phyloP scores from a whole-genome alignment of 257 asterid species.

The Plantago ovata region DNA sequence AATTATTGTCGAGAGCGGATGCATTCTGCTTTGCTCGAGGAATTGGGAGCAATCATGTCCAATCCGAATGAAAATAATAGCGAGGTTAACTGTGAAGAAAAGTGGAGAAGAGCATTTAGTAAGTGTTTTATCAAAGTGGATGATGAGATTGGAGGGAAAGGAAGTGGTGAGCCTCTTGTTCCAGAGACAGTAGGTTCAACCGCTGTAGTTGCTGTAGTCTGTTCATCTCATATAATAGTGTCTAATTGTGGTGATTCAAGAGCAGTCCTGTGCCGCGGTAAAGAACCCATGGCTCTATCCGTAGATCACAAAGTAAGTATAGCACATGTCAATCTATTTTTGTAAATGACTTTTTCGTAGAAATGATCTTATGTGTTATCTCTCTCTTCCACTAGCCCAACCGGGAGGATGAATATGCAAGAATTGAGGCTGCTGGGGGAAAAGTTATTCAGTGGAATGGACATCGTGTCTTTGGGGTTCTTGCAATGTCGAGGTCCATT shows the following conservation, averaged over 20 bases:
- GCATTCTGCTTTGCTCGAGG: slow-evolving; percentile 66
- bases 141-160: slow-evolving; percentile 66
- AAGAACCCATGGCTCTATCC: slow-evolving; percentile 69
- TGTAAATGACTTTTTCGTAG: neutral
- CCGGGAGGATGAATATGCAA: slow-evolving; percentile 85
- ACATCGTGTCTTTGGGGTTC: slow-evolving; percentile 94
- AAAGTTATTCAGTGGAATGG: slow-evolving; percentile 99
- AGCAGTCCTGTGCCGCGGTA: slow-evolving; percentile 94
- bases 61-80: slow-evolving; percentile 22
- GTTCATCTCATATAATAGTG: slow-evolving; percentile 93
- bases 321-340: neutral
- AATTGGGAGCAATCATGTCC: slow-evolving; percentile 44
- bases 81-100: slow-evolving; percentile 44
- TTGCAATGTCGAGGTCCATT: slow-evolving; percentile 95
- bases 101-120: slow-evolving; percentile 64
- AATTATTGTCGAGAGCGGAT: slow-evolving; percentile 76
- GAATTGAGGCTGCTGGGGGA: slow-evolving; percentile 96
- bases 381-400: slow-evolving; percentile 51
- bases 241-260: slow-evolving; percentile 95
- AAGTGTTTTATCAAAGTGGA: slow-evolving; percentile 81
- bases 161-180: slow-evolving; percentile 49
- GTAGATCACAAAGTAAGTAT: slow-evolving; percentile 77
- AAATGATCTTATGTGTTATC: slow-evolving; percentile 1
- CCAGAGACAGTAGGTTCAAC: slow-evolving; percentile 98
- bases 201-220: slow-evolving; percentile 79